Base-by-base conservation (phyloP, 108 stramenopile species). In the Cylindrotheca closterium region DNA sequence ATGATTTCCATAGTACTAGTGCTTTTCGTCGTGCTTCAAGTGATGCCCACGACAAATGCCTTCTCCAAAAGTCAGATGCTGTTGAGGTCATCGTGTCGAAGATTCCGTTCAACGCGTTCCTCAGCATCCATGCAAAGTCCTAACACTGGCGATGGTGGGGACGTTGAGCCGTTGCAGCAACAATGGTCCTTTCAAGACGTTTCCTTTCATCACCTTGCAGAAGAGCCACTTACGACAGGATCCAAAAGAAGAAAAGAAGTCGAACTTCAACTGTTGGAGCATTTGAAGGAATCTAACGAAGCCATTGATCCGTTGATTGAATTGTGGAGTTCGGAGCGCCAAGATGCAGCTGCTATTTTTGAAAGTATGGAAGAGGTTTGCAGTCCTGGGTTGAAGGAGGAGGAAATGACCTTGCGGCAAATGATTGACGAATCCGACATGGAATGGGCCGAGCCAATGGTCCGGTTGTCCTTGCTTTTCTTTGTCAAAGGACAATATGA, bases 271-370 rank as follows among this genome's bases (percentile, higher is more conserved):
- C 47, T 75, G 23, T 30, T 81, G 27, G 25, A 34, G 19, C 37
- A 55, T 3, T 48, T 81, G 4, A 19, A 1, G n/a, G 52, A 65
- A n/a, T 47, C 63, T 25, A 68, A 81, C 49, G 66, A 74, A 12
- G 34, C 57, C 24, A 24, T 79, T 24, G 28, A 49, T 31, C 69
- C 75, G 4, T 46, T 83, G 49, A 71, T 74, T 65, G 30, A 55
- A 22, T 58, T 79, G 48, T 83, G 82, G 82, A 65, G 55, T 51
- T 15, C 50, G 12, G 82, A 83, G 47, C 46, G 60, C 5, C 47
- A 19, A 3, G 47, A 62, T 62, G 60, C 60, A 22, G 46, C 60
- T n/a, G 28, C 32, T 18, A 34, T 7, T 4, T 34, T 62, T 4
- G 24, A 27, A 10, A 2, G 10, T n/a, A 62, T 62, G 60, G 37